phyloP scores from a whole-genome alignment of 805 yeast species.

The Lipomyces lipofer region DNA sequence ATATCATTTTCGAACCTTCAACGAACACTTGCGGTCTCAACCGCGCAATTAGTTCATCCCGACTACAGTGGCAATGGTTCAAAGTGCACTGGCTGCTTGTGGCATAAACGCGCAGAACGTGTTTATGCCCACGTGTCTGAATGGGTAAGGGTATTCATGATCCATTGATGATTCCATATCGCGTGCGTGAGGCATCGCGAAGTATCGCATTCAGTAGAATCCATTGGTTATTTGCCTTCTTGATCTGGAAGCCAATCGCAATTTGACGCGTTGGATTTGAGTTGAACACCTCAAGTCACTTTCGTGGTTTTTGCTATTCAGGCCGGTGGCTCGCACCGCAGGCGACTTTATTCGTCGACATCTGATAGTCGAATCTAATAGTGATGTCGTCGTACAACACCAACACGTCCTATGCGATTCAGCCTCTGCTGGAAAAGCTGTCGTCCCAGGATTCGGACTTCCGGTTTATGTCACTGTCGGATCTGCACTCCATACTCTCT shows the following conservation, averaged over 20 bases:
- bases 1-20: too few relatives aligned
- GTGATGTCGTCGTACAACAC: neutral
- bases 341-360: neutral
- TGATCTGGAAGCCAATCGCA: too few relatives aligned
- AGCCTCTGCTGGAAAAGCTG: constrained; percentile 35
- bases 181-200: too few relatives aligned
- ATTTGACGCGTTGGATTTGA: neutral
- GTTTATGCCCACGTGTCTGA: too few relatives aligned
- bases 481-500: constrained; percentile 50
- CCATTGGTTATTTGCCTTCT: neutral
- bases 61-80: too few relatives aligned
- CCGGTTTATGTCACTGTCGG: constrained; percentile 82
- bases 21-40: too few relatives aligned
- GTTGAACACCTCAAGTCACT: too few relatives aligned
- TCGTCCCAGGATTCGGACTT: constrained; percentile 64
- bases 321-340: neutral
- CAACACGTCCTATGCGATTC: constrained; percentile 13
- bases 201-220: neutral
- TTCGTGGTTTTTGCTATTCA: neutral
- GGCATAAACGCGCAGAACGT: too few relatives aligned
- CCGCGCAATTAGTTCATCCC: too few relatives aligned
- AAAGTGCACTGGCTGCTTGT: too few relatives aligned
- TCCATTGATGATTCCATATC: too few relatives aligned
- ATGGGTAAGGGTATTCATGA: too few relatives aligned
- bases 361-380: neutral